Conservation (phyloP, 129 eudicot genomes). For the Glebionis coronaria region DNA sequence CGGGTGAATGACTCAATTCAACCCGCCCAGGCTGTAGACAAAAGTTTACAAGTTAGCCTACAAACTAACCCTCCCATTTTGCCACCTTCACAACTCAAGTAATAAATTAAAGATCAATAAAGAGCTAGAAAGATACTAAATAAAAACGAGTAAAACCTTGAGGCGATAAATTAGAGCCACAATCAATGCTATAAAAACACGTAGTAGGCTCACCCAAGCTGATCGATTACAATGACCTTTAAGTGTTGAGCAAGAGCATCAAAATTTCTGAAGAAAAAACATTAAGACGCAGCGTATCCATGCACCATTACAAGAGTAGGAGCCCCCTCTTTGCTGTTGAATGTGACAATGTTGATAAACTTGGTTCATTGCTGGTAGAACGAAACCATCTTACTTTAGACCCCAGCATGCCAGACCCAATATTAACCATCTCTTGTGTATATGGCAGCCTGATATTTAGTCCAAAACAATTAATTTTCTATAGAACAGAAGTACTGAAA, state of each 20-base stretch:
- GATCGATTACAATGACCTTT: constrained; percentile 87
- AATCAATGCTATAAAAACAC: not conserved
- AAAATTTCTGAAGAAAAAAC: constrained; percentile 93
- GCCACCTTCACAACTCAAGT: not conserved
- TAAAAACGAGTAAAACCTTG: constrained; percentile 50
- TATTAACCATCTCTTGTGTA: constrained; percentile 68
- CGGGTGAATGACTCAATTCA: not conserved
- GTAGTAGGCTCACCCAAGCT: constrained; percentile 67
- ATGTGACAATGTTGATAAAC: constrained; percentile 85
- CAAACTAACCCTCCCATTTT: not conserved
- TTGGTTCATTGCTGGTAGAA: constrained; percentile 68
- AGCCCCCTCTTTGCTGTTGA: constrained; percentile 69
- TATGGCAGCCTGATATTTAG: constrained; percentile 57
- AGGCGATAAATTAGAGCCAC: constrained; percentile 44
- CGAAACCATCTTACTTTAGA: too few relatives aligned
- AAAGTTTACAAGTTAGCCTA: not conserved
- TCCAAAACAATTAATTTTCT: too few relatives aligned
- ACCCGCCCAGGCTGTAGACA: not conserved
- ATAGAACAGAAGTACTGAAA: too few relatives aligned
- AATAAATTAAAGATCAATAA: not conserved
- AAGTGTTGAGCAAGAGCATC: constrained; percentile 82
- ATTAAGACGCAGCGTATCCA: constrained; percentile 95
- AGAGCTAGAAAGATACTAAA: not conserved
- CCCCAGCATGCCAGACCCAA: constrained; percentile 89
- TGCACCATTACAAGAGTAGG: constrained; percentile 97